These are phyloP conservation scores for Tuber brumale DNA, from an alignment of 495 filamentous ascomycete genomes.

Conservation along the genomic window DNA sequence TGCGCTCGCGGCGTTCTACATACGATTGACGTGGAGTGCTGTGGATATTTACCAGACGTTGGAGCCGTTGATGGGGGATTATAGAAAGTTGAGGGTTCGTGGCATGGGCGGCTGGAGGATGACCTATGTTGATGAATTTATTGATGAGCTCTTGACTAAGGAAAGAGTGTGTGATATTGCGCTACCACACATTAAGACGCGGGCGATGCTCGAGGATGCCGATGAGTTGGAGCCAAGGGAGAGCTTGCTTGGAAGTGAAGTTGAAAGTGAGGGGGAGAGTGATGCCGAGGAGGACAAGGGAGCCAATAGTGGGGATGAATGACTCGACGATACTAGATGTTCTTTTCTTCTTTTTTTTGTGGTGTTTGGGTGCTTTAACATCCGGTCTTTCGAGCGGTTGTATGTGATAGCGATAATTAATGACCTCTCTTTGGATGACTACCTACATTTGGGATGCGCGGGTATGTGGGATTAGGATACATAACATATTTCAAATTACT, in stretches of 20 bases:
- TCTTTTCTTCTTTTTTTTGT: not conserved
- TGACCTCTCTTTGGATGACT: not conserved
- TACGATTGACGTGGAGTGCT: constrained; percentile 77
- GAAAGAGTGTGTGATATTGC: constrained; percentile 86
- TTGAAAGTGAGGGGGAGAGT: constrained; percentile 72
- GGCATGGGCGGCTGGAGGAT: constrained; percentile 64
- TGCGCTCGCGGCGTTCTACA: constrained; percentile 82
- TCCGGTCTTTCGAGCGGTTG: not conserved
- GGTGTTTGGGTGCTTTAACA: not conserved
- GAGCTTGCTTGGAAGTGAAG: constrained; percentile 71
- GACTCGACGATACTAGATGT: not conserved
- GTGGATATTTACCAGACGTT: constrained; percentile 71
- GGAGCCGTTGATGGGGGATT: constrained; percentile 78
- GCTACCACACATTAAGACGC: constrained; percentile 80
- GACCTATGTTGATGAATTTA: constrained; percentile 84
- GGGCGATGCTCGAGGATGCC: constrained; percentile 80
- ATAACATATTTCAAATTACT: not conserved
- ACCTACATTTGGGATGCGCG: not conserved
- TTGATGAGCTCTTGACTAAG: constrained; percentile 85
- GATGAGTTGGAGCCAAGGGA: constrained; percentile 78
- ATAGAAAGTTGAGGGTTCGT: constrained; percentile 70
- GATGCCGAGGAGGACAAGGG: constrained; percentile 36
- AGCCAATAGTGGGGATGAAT: not conserved
- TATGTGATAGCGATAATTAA: not conserved
- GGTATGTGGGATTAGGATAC: not conserved